Evolutionary conservation across 805 yeast genomes (phyloP).

Genomic region (Candida pini): DNA sequence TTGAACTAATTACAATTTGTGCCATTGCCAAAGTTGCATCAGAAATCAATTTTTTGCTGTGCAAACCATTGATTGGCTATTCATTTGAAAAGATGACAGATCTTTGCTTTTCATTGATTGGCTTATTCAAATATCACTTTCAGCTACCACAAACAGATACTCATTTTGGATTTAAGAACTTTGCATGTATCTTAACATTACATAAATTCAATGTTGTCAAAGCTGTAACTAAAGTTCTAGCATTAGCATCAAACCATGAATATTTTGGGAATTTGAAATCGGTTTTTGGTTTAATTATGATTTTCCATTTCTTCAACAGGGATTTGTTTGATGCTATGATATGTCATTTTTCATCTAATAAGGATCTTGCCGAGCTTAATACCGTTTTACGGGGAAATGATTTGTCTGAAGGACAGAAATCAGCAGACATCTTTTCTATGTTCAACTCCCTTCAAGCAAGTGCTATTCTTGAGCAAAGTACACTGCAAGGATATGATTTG

Average conservation of each 20-base stretch:
- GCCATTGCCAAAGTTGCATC: slow-evolving; percentile 16
- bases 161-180: slow-evolving; percentile 23
- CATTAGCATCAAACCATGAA: slow-evolving; percentile 11
- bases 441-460: too few relatives aligned
- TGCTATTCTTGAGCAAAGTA: too few relatives aligned
- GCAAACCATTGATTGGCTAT: slow-evolving; percentile 7
- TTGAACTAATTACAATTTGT: slow-evolving; percentile 23
- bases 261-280: slow-evolving; percentile 18
- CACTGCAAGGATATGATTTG: too few relatives aligned
- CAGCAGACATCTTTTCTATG: too few relatives aligned
- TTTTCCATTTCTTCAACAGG: slow-evolving; percentile 17
- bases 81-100: slow-evolving; percentile 9
- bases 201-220: slow-evolving; percentile 5
- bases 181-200: slow-evolving; percentile 16
- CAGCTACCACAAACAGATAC: slow-evolving; percentile 18
- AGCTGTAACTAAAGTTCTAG: slow-evolving; percentile 11
- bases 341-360: too few relatives aligned
- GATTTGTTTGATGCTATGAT: slow-evolving; percentile 13
- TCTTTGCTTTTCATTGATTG: slow-evolving; percentile 13
- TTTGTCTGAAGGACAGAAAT: too few relatives aligned
- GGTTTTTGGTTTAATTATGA: slow-evolving; percentile 13
- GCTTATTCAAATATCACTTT: slow-evolving; percentile 23
- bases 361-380: too few relatives aligned
- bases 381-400: too few relatives aligned
- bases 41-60: slow-evolving; percentile 10